Evolutionary conservation across 164 flowering plant genomes (phyloP).

Genomic region (Vitis rotundifolia): DNA sequence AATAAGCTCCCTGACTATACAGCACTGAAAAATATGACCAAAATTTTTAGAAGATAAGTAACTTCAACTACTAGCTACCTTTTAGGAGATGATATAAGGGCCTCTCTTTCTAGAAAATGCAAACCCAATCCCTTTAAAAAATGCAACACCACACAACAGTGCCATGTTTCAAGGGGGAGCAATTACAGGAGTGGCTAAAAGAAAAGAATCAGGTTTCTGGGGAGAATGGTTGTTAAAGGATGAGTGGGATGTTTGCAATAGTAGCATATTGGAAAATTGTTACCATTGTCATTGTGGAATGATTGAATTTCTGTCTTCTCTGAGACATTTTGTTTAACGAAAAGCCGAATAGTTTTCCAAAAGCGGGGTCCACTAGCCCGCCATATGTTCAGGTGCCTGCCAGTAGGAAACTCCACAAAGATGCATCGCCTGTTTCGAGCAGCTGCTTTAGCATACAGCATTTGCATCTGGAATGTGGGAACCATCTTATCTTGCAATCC

Average conservation of each 20-base stretch:
- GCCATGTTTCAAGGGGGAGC: too few relatives aligned
- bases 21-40: too few relatives aligned
- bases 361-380: slow-evolving; percentile 85
- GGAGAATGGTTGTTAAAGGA: not conserved
- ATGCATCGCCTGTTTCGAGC: slow-evolving; percentile 53
- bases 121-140: too few relatives aligned
- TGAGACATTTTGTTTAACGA: slow-evolving; percentile 58
- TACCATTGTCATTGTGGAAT: slow-evolving; percentile 34
- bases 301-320: slow-evolving; percentile 38
- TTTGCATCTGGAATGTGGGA: slow-evolving; percentile 88
- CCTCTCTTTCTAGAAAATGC: too few relatives aligned
- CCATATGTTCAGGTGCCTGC: slow-evolving; percentile 99
- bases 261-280: not conserved
- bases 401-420: slow-evolving; percentile 87
- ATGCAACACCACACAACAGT: too few relatives aligned
- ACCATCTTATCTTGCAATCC: slow-evolving; percentile 99
- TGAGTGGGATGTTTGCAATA: not conserved
- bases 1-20: too few relatives aligned
- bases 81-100: too few relatives aligned
- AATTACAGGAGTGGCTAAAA: too few relatives aligned
- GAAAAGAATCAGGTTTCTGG: too few relatives aligned
- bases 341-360: slow-evolving; percentile 77
- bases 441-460: slow-evolving; percentile 90
- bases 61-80: too few relatives aligned
- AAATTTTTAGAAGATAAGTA: too few relatives aligned